These are phyloP conservation scores for Paratinospora sagittata DNA, from an alignment of 164 flowering plant species.

Conservation along the genomic window DNA sequence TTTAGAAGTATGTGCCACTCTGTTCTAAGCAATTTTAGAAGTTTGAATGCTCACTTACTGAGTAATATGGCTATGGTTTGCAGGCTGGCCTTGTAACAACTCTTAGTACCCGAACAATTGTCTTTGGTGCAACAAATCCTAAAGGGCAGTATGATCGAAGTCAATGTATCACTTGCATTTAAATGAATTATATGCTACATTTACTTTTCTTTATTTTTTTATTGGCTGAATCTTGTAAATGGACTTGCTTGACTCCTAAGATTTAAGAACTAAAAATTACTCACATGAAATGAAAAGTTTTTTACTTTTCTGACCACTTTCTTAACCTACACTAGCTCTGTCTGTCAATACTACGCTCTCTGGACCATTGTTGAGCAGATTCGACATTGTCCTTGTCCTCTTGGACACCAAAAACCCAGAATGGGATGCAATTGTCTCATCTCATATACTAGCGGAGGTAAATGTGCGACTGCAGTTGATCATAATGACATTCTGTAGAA, in stretches of 20 bases:
- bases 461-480: slow-evolving; percentile 6
- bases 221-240: background rate
- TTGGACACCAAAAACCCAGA: slow-evolving; percentile 94
- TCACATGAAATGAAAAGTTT: background rate
- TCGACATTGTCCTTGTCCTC: slow-evolving; percentile 92
- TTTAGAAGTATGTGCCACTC: background rate
- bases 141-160: slow-evolving; percentile 95
- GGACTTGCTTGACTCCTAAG: background rate
- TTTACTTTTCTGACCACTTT: background rate
- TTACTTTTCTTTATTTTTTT: background rate
- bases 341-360: slow-evolving; percentile 95
- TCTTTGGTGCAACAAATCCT: slow-evolving; percentile 97
- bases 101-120: slow-evolving; percentile 77
- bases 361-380: slow-evolving; percentile 95
- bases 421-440: slow-evolving; percentile 95
- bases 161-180: slow-evolving; percentile 52
- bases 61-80: slow-evolving; percentile 12
- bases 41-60: background rate
- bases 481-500: background rate
- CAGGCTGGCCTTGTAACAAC: slow-evolving; percentile 99
- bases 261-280: background rate
- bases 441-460: slow-evolving; percentile 91
- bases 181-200: background rate
- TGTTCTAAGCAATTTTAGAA: background rate
- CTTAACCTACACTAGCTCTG: slow-evolving; percentile 59